Base-by-base conservation (phyloP, 768 basidiomycete species). In the Tubosaeta sp. region DNA sequence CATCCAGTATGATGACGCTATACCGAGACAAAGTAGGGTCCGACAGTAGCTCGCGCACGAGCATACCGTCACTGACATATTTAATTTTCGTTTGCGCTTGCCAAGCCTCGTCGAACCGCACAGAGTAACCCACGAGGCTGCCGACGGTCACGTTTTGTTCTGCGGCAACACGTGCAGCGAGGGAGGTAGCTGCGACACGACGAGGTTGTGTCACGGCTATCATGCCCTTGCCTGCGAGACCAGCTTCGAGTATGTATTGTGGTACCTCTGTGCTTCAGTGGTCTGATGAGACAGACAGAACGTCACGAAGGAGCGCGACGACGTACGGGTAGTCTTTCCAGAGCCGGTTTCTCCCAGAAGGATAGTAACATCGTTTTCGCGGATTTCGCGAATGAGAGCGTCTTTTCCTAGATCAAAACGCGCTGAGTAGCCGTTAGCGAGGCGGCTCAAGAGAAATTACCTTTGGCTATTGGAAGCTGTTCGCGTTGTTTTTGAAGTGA, bases 11-110 rank as follows among this genome's bases (percentile, higher is more conserved):
- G 48, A 99, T 77, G 29, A 94, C 82, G 63, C 88, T 88, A 71
- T 98, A 99, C 52, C 77, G 78, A 48, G 82, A 83, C 43, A 98
- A 75, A 31, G 86, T 66, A 14, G 82, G 76, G 65, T 95, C 92
- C 39, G 80, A 82, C 55, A 95, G 77, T 46, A 95, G 80, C 76
- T 99, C 97, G 39, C 94, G 83, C 39, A 95, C 86, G 58, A 98
- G 85, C 90, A 98, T 97, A 56, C 97, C 97, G 62, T 99, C 97
- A 50, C 95, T 98, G 70, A 97, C 79, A 65, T 93, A 99, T 72
- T 97, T 98, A 71, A 98, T 88, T 44, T 85, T 81, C 4, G 97
- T 99, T 2, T 81, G 74, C 0, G 79, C 64, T 10, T 83, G 76
- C 12, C 78, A 80, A 17, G 80, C 73, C 63, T 98, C 95, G 66